Conservation (phyloP, 2,329 filamentous ascomycete genomes). For the Diaporthe citri region DNA sequence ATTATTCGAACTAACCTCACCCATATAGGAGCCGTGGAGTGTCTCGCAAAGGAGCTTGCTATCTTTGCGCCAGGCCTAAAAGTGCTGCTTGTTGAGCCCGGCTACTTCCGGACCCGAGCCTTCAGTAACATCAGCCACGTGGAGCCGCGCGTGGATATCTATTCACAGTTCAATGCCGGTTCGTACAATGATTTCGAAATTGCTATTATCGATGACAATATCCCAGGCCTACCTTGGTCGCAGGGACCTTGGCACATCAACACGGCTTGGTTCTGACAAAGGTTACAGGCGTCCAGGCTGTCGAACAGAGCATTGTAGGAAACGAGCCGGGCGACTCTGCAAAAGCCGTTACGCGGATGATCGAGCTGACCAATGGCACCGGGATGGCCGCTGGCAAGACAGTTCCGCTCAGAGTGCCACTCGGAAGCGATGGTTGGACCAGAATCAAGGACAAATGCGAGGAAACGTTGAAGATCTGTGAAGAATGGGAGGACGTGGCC, state of each 20-base stretch:
- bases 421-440: conserved; percentile 66
- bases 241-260: background rate
- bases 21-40: conserved; percentile 47
- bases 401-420: conserved; percentile 61
- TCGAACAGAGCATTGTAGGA: conserved; percentile 39
- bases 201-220: background rate
- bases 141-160: conserved; percentile 44
- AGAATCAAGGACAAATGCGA: conserved; percentile 64
- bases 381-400: conserved; percentile 47
- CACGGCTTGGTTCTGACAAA: background rate
- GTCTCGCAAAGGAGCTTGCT: conserved; percentile 49
- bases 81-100: conserved; percentile 55
- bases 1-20: background rate
- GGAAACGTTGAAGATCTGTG: conserved; percentile 59
- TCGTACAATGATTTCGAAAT: background rate
- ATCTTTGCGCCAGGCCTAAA: conserved; percentile 50
- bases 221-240: background rate
- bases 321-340: conserved; percentile 63
- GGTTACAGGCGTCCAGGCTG: conserved; percentile 29
- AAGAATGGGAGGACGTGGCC: conserved; percentile 62
- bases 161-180: conserved; percentile 49
- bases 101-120: conserved; percentile 57
- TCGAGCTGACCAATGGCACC: conserved; percentile 65
- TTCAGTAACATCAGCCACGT: conserved; percentile 52
- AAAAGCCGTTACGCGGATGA: conserved; percentile 64